A percentile compares a stretch with the other conserved stretches of the same genome.
Evolutionary conservation across 139 green algal species (phyloP).

Genomic region (Chlamydomonas sphaeroides): DNA sequence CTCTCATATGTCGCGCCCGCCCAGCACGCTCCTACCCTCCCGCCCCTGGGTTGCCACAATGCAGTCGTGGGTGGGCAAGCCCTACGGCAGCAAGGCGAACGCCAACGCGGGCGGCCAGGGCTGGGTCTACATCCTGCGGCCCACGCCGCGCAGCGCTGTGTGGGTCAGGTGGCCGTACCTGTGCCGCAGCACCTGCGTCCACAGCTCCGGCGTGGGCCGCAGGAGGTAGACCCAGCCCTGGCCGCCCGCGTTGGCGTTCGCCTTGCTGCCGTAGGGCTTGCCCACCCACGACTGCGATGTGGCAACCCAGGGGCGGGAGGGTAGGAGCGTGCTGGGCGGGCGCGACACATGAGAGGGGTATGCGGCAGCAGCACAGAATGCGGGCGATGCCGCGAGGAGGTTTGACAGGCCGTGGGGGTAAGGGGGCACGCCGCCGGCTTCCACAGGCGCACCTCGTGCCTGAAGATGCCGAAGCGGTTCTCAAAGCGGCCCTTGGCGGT

Average conservation of each 20-base stretch:
- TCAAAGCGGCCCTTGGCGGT: constrained; percentile 46
- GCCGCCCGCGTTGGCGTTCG: constrained; percentile 47
- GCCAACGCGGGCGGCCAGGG: constrained; percentile 50
- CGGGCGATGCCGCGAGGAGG: neutral
- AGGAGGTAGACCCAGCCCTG: constrained; percentile 84
- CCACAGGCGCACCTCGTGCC: constrained; percentile 50
- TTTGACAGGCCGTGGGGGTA: neutral
- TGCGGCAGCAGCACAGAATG: too few relatives aligned
- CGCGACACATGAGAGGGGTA: too few relatives aligned
- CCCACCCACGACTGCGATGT: constrained; percentile 88
- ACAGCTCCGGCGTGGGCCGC: constrained; percentile 89
- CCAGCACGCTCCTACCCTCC: too few relatives aligned
- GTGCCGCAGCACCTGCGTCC: constrained; percentile 87
- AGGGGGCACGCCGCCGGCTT: too few relatives aligned
- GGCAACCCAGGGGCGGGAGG: too few relatives aligned
- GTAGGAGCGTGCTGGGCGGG: too few relatives aligned
- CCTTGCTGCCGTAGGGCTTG: constrained; percentile 76
- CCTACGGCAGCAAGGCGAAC: constrained; percentile 77
- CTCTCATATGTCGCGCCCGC: too few relatives aligned
- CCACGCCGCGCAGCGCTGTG: too few relatives aligned
- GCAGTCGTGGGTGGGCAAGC: constrained; percentile 86
- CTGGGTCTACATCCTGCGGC: constrained; percentile 84
- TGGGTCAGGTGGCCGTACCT: too few relatives aligned
- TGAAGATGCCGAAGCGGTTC: constrained; percentile 75
- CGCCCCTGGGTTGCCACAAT: too few relatives aligned